phyloP scores from a whole-genome alignment of 2,329 filamentous ascomycete species.

The Bipolaris zeicola region DNA sequence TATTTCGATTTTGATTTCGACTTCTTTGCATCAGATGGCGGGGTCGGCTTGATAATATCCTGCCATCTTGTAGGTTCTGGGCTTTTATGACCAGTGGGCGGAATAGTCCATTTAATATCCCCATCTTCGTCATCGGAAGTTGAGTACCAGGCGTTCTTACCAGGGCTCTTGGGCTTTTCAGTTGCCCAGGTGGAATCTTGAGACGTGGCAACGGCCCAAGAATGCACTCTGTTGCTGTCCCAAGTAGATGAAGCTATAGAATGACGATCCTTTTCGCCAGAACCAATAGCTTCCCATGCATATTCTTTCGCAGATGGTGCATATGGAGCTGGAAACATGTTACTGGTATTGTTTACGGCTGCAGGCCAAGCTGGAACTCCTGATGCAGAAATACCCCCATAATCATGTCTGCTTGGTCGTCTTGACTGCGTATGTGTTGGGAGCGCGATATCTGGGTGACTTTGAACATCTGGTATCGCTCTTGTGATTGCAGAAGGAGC shows the following conservation, averaged over 20 bases:
- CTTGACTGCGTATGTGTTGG: neutral
- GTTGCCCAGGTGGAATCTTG: slow-evolving; percentile 1
- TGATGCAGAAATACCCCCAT: neutral
- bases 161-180: neutral
- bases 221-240: neutral
- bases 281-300: neutral
- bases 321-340: slow-evolving; percentile 15
- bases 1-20: too few species aligned
- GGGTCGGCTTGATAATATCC: too few species aligned
- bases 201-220: too few species aligned
- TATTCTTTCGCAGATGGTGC: neutral
- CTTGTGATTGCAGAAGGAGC: slow-evolving; percentile 3
- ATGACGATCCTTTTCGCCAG: neutral
- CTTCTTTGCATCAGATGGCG: too few species aligned
- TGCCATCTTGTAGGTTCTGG: too few species aligned
- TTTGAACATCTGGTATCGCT: slow-evolving; percentile 8
- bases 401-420: neutral
- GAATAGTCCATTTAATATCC: too few species aligned
- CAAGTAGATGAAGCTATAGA: slow-evolving; percentile 14
- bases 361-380: slow-evolving; percentile 15
- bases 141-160: neutral
- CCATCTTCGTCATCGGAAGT: neutral
- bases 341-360: neutral
- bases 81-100: too few species aligned
- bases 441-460: slow-evolving; percentile 1